These are phyloP conservation scores for Neurospora sp. DNA, from an alignment of 495 filamentous ascomycete species.

Conservation along the genomic window DNA sequence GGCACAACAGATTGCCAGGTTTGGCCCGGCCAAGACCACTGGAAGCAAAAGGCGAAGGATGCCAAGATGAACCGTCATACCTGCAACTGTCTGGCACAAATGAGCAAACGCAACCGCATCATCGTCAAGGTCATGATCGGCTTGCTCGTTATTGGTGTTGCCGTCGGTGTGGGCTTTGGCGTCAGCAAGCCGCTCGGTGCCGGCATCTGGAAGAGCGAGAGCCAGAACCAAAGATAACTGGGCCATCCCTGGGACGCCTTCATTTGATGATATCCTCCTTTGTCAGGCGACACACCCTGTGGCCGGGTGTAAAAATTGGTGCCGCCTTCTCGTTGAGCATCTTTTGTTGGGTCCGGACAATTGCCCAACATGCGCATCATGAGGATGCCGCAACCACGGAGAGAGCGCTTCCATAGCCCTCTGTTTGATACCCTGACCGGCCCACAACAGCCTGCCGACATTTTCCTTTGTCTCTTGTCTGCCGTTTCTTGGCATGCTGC, in stretches of 20 bases:
- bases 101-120: constrained; percentile 39
- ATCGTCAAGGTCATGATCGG: constrained; percentile 33
- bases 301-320: background rate
- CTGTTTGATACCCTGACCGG: background rate
- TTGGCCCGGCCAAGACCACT: constrained; percentile 44
- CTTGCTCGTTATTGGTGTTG: constrained; percentile 35
- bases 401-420: background rate
- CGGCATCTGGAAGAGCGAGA: constrained; percentile 32
- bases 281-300: background rate
- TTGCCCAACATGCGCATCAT: background rate
- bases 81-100: constrained; percentile 33
- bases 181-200: constrained; percentile 42
- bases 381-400: background rate
- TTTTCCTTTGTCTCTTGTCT: background rate
- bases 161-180: constrained; percentile 38
- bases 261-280: background rate
- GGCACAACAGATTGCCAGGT: constrained; percentile 31
- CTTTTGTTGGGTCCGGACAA: background rate
- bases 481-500: background rate
- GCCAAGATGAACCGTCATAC: constrained; percentile 34
- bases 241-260: background rate
- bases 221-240: constrained; percentile 9
- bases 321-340: background rate
- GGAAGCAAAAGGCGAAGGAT: constrained; percentile 37
- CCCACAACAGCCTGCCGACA: background rate